Conservation (phyloP, 208 protist species). For the Acanthamoeba lenticulata region DNA sequence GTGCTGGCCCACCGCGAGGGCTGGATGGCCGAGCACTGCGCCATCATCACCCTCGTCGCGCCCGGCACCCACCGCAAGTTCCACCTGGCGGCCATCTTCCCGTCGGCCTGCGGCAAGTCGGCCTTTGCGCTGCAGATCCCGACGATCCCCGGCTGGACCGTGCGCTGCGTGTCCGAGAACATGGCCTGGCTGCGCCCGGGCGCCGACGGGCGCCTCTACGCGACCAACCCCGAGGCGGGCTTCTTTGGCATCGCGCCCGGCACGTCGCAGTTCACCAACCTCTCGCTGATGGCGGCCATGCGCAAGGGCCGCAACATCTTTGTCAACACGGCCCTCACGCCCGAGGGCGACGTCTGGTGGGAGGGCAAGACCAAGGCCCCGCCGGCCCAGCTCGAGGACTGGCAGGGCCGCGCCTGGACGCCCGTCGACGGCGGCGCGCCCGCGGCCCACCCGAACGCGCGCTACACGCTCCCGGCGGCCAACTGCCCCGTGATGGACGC, state of each 20-base stretch:
- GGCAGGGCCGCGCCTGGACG: slow-evolving; percentile 83
- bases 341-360: slow-evolving; percentile 90
- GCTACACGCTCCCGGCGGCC: slow-evolving; percentile 84
- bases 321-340: slow-evolving; percentile 86
- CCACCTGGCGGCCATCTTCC: slow-evolving; percentile 88
- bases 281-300: slow-evolving; percentile 80
- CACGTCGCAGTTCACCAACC: slow-evolving; percentile 80
- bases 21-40: slow-evolving; percentile 21
- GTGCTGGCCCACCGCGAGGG: not conserved
- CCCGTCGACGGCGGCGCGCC: slow-evolving; percentile 45
- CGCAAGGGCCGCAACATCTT: slow-evolving; percentile 82
- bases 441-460: slow-evolving; percentile 87
- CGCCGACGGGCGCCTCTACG: slow-evolving; percentile 79
- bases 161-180: slow-evolving; percentile 86
- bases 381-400: slow-evolving; percentile 82
- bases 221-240: slow-evolving; percentile 89
- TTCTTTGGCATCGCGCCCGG: slow-evolving; percentile 91
- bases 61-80: slow-evolving; percentile 82
- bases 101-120: slow-evolving; percentile 90
- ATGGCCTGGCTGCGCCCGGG: slow-evolving; percentile 87
- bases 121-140: slow-evolving; percentile 87
- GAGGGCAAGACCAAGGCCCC: slow-evolving; percentile 85
- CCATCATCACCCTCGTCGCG: slow-evolving; percentile 84
- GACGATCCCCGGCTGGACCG: slow-evolving; percentile 83
- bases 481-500: slow-evolving; percentile 88